Base-by-base conservation (phyloP, 345 rosid genomes). In the rapeseed (Brassica napus) region DNA sequence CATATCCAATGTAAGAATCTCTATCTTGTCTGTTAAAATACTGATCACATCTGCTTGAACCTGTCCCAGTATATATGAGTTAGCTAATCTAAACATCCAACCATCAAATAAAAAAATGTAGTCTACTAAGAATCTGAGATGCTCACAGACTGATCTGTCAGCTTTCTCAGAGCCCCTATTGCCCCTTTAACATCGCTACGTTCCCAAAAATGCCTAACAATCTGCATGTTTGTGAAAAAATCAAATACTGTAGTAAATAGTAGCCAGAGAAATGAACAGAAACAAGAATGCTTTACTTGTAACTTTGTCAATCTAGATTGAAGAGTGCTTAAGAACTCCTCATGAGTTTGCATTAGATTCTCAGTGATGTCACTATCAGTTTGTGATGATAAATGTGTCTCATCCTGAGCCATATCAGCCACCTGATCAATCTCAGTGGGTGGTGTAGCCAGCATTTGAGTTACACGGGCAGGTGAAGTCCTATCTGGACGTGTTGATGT, bases 61-160 rank as follows among this genome's bases (percentile, higher is more conserved):
- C 99, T 95, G 91, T 72, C 75, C 24, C 81, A 9, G 42, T 30
- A 68, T 66, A 23, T 30, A 69, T 14, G 60, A 71, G 65, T 77
- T 72, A 77, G 81, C 55, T 47, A 42, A 65, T 63, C 34, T 65
- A 26, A 71, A 70, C 62, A 14, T 63, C 4, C 55, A 57, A 58
- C 34, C 35, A 81, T 61, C 23, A 47, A 59, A 47, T 3, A 28
- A 35, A 58, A 26, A 32, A 35, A 26, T 5, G 34, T 44, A 54
- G 31, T 61, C 23, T 37, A 72, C 75, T 52, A 42, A 64, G 75
- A 76, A 42, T 75, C 42, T 70, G 62, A 68, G 67, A 77, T 68
- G 72, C 99, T 34, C 90, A 95, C 99, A 78, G 94, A 86, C 81
- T 91, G 94, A 88, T 95, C 98, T 37, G 97, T 91, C 85, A 95